Evolutionary conservation across 177 flowering plant genomes (phyloP).

Genomic region (Telopea speciosissima): DNA sequence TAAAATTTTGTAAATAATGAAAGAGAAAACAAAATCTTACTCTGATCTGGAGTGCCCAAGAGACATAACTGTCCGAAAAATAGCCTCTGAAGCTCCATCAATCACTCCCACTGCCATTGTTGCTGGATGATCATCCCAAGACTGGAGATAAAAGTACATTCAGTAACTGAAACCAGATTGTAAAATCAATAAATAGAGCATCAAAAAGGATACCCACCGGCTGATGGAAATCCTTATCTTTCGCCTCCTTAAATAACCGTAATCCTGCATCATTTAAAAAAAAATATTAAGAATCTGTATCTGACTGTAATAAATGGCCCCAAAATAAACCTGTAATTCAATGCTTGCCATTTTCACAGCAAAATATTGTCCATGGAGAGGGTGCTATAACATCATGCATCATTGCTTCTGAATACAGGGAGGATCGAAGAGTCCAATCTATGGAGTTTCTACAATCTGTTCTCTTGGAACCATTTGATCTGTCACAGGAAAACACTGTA

Average conservation of each 20-base stretch:
- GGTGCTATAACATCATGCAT: conserved; percentile 86
- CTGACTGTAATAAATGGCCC: conserved; percentile 1
- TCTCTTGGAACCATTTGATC: conserved; percentile 37
- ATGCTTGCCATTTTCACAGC: conserved; percentile 77
- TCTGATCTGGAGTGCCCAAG: conserved; percentile 87
- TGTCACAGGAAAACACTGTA: conserved; percentile 14
- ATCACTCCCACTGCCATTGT: conserved; percentile 94
- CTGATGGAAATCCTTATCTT: conserved; percentile 53
- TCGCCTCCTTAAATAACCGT: conserved; percentile 87
- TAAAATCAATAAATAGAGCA: conserved; percentile 1
- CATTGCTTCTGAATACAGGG: conserved; percentile 41
- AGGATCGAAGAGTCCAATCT: conserved; percentile 59
- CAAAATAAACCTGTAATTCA: not conserved
- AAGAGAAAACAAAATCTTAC: conserved; percentile 24
- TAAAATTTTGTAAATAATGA: no score
- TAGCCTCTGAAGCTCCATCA: conserved; percentile 75
- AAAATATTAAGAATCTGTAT: conserved; percentile 4
- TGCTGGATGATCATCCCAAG: conserved; percentile 88
- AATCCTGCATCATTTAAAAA: conserved; percentile 46
- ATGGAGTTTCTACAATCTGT: conserved; percentile 22
- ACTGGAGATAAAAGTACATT: conserved; percentile 31
- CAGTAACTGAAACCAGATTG: conserved; percentile 12
- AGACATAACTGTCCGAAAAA: conserved; percentile 78
- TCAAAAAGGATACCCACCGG: conserved; percentile 32
- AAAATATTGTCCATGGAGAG: conserved; percentile 90